Conservation (phyloP, 2,329 filamentous ascomycete species). For the Apiospora marii region DNA sequence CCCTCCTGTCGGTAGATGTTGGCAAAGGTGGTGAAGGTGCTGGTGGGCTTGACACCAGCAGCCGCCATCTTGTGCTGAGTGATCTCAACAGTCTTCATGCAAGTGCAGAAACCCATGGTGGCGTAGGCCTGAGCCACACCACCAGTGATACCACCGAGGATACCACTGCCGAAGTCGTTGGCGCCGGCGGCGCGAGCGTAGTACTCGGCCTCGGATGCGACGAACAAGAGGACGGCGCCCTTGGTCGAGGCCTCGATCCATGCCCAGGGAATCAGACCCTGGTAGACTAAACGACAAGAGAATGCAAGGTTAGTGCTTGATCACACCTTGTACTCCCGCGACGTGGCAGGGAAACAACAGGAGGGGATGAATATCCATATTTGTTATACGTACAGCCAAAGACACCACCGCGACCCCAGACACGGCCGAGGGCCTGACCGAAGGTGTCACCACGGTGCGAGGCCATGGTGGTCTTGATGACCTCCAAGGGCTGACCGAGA, state of each 20-base stretch:
- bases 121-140: conserved; percentile 98
- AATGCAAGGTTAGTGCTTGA: conserved; percentile 24
- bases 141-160: conserved; percentile 88
- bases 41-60: conserved; percentile 81
- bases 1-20: conserved; percentile 95
- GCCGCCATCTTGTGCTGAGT: conserved; percentile 96
- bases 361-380: not conserved
- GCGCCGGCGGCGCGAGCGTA: conserved; percentile 86
- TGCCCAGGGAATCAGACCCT: conserved; percentile 99
- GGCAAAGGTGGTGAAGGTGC: conserved; percentile 95
- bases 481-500: conserved; percentile 85
- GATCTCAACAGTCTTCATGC: conserved; percentile 99
- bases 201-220: conserved; percentile 97
- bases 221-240: conserved; percentile 97
- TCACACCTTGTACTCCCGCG: not conserved
- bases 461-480: conserved; percentile 99
- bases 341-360: not conserved
- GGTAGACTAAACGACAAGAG: conserved; percentile 81
- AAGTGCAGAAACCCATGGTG: conserved; percentile 99
- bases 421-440: conserved; percentile 78
- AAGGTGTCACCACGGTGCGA: conserved; percentile 93
- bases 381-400: conserved; percentile 74
- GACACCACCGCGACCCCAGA: conserved; percentile 93
- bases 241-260: conserved; percentile 99
- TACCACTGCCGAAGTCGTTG: conserved; percentile 86